These are phyloP conservation scores for Cokeromyces recurvatus DNA, from an alignment of 371 early-diverging fungal genomes.

Conservation along the genomic window DNA sequence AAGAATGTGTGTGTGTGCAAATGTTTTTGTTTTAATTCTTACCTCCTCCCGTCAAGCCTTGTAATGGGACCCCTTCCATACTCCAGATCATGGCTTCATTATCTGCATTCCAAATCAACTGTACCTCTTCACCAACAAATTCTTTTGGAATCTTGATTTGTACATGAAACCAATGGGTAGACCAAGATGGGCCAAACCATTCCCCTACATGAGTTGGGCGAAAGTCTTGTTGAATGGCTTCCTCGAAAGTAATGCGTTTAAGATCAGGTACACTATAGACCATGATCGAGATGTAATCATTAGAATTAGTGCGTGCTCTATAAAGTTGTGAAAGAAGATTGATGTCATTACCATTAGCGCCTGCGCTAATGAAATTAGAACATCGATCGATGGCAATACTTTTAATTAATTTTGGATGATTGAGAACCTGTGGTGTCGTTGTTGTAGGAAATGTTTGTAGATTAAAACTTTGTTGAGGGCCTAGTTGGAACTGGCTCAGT, in stretches of 20 bases:
- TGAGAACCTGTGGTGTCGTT: constrained; percentile 20
- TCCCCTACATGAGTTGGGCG: constrained; percentile 64
- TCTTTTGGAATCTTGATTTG: constrained; percentile 66
- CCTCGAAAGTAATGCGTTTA: constrained; percentile 77
- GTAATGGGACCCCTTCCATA: constrained; percentile 71
- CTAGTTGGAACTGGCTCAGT: constrained; percentile 10
- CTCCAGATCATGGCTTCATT: constrained; percentile 91
- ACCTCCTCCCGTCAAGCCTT: constrained; percentile 88
- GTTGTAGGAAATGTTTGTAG: background rate
- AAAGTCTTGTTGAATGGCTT: constrained; percentile 75
- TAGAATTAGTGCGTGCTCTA: constrained; percentile 42
- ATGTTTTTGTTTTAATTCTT: too few species aligned
- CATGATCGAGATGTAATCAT: constrained; percentile 39
- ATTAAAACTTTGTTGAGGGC: too few species aligned
- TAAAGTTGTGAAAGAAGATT: constrained; percentile 45
- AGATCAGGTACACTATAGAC: constrained; percentile 79
- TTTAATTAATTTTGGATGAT: constrained; percentile 37
- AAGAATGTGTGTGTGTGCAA: too few species aligned
- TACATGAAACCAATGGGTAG: constrained; percentile 88
- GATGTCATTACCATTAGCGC: constrained; percentile 45
- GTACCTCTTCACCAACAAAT: constrained; percentile 70
- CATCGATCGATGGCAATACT: constrained; percentile 46
- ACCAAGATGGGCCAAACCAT: constrained; percentile 85
- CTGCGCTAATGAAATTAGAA: constrained; percentile 42
- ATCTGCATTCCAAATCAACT: constrained; percentile 77